Base-by-base conservation (phyloP, 2,329 filamentous ascomycete species). In the Talaromyces sp. region DNA sequence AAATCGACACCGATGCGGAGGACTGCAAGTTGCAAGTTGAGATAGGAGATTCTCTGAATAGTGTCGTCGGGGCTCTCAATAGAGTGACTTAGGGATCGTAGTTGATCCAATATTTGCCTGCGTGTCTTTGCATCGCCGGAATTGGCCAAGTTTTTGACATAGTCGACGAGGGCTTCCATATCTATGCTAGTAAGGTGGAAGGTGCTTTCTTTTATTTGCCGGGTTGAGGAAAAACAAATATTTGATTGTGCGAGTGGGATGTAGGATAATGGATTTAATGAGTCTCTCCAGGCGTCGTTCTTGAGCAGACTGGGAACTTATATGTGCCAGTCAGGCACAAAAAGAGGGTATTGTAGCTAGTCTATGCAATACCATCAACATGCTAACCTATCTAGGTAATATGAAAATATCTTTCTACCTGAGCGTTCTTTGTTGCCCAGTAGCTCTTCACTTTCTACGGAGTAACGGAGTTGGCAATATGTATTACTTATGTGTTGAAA, bases 1-100 rank as follows among this genome's bases (percentile, higher is more conserved):
- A 72, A 61, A 24, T 73, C 70, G 1, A 67, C 19, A 3, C 67
- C 71, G 24, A 69, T 65, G 19, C 68, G 66, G 22, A 69, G 41
- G 13, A 66, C 47, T 16, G 65, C 58, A 33, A 68, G 59, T 60
- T 70, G 60, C 6, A 71, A 41, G 39, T 71, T 64, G 69, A 57
- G 41, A 11, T 37, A 57, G 3, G 50, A 59, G 6, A 63, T 45
- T 22, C 37, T 63, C 39, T 45, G 50, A 14, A 59, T 22, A n/a
- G 50, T 63, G 33, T 50, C 52, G 3, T 58, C 50, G n/a, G 48
- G 60, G 19, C n/a, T 56, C 35, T 63, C 60, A 3, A 63, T 45
- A 14, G 62, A 59, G 27, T 47, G 39, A 6, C 19, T 11, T n/a
- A 59, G 14, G 7, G 31, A 45, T 50, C 24, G 50, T 22, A 63